A percentile compares a stretch with the other conserved stretches of the same genome.
Conservation (phyloP, 305 asterid genomes). For the Fraxinus albicans region DNA sequence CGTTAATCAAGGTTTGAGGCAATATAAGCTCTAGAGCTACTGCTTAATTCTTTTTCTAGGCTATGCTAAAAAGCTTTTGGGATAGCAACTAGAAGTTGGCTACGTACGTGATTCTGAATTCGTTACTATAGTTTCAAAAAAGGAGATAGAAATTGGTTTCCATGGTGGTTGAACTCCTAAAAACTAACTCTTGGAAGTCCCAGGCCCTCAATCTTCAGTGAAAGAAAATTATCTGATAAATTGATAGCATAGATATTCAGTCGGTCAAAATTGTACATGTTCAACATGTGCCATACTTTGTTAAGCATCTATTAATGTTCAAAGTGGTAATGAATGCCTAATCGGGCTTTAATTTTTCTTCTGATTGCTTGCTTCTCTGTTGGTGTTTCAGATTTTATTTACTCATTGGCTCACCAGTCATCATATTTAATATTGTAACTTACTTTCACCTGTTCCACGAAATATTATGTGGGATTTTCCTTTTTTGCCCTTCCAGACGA, state of each 20-base stretch:
- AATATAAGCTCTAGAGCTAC: neutral
- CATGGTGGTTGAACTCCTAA: neutral
- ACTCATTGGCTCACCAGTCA: neutral
- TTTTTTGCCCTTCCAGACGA: neutral
- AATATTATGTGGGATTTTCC: conserved; percentile 3
- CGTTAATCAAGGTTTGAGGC: neutral
- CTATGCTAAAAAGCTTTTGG: neutral
- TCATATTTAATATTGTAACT: neutral
- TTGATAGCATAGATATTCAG: neutral
- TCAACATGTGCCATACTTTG: neutral
- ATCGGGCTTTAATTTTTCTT: conserved; percentile 2
- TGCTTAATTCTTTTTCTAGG: neutral
- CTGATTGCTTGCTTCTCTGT: conserved; percentile 9
- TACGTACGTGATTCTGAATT: neutral
- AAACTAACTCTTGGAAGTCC: neutral
- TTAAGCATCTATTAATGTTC: conserved; percentile 2
- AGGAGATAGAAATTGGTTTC: neutral
- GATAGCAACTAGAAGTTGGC: neutral
- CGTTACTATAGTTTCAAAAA: neutral
- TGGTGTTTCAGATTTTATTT: neutral
- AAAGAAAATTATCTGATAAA: neutral
- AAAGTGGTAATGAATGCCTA: neutral
- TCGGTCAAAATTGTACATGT: neutral
- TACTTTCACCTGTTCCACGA: neutral
- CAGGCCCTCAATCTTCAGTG: neutral